A percentile compares a stretch with the other conserved stretches of the same genome.
These are phyloP conservation scores for Hypericum androsaemum DNA, from an alignment of 345 rosid genomes.

Conservation along the genomic window DNA sequence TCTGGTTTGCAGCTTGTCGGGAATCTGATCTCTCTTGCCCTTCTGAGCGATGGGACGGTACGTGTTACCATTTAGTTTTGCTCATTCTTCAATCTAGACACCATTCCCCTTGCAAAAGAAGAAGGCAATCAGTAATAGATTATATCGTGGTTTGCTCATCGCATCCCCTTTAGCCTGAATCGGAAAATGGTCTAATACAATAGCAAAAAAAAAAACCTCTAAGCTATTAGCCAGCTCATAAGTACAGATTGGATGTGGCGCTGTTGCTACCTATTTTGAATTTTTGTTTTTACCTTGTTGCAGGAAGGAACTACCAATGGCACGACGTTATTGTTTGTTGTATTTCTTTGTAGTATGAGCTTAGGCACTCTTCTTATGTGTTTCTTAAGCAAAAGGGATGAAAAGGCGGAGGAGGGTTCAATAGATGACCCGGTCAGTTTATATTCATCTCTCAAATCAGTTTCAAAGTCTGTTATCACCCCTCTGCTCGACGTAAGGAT, in stretches of 20 bases:
- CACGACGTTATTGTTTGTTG: slow-evolving; percentile 58
- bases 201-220: no score
- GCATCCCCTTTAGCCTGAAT: no score
- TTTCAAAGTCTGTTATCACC: slow-evolving; percentile 46
- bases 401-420: slow-evolving; percentile 35
- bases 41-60: slow-evolving; percentile 54
- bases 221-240: no score
- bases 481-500: slow-evolving; percentile 66
- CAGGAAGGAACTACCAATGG: slow-evolving; percentile 45
- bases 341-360: slow-evolving; percentile 67
- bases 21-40: slow-evolving; percentile 68
- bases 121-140: no score
- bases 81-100: background rate
- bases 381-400: slow-evolving; percentile 61
- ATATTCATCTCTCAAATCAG: slow-evolving; percentile 37
- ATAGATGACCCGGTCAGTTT: slow-evolving; percentile 38
- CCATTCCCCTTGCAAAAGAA: no score
- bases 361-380: slow-evolving; percentile 67
- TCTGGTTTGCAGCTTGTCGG: slow-evolving; percentile 56
- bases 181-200: no score
- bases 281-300: slow-evolving; percentile 13
- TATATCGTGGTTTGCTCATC: no score
- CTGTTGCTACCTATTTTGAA: no score
- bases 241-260: no score
- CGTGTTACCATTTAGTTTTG: background rate